Percentiles rank a stretch among this genome's conserved stretches.
Evolutionary conservation across 305 asterid genomes (phyloP).

Genomic region (Fraxinus sp.): DNA sequence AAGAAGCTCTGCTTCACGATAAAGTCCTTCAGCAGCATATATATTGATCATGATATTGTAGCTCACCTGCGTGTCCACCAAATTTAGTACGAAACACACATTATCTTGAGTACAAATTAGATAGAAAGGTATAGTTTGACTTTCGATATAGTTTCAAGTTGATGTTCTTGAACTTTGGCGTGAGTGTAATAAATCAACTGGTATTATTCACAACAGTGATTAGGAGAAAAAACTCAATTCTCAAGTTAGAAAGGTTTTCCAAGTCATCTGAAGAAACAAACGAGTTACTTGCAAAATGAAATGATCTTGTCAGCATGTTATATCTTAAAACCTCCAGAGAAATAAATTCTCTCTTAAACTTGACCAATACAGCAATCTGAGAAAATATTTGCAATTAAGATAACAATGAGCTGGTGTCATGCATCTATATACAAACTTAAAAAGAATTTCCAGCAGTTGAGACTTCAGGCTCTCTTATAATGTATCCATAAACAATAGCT

Average conservation of each 20-base stretch:
- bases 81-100: neutral
- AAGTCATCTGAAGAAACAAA: neutral
- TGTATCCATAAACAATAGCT: neutral
- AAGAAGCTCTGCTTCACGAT: conserved; percentile 60
- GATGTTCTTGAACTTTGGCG: neutral
- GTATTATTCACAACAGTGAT: neutral
- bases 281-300: neutral
- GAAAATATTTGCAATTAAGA: neutral
- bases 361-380: neutral
- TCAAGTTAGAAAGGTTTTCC: neutral
- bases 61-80: conserved; percentile 55
- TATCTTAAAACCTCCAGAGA: neutral
- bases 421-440: neutral
- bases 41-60: conserved; percentile 64
- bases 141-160: neutral
- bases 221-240: neutral
- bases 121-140: neutral
- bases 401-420: neutral
- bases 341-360: neutral
- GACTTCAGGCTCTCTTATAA: neutral
- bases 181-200: neutral
- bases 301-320: neutral
- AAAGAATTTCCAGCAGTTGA: neutral
- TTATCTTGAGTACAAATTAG: neutral
- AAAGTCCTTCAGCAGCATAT: conserved; percentile 58